A percentile compares a stretch with the other conserved stretches of the same genome.
Conservation (phyloP, 2,329 filamentous ascomycete genomes). For the Coniosporium uncinatum region DNA sequence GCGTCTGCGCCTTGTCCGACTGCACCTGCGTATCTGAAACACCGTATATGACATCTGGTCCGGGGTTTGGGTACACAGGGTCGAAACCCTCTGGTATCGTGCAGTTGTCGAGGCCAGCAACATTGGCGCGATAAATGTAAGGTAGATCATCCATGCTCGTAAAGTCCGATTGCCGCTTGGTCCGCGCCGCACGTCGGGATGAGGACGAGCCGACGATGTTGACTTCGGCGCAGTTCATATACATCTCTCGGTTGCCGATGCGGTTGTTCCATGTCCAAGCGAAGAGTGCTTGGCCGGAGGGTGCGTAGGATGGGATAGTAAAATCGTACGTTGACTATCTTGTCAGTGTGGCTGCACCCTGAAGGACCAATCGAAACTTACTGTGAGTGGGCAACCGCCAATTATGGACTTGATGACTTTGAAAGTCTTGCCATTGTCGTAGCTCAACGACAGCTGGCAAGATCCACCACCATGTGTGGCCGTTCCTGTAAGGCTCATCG, state of each 20-base stretch:
- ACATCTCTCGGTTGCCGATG: constrained; percentile 76
- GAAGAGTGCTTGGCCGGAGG: constrained; percentile 56
- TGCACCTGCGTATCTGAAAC: neutral
- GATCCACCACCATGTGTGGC: constrained; percentile 62
- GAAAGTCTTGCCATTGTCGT: constrained; percentile 65
- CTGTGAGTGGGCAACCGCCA: constrained; percentile 46
- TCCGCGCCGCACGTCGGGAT: constrained; percentile 9
- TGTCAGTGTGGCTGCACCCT: too few species aligned
- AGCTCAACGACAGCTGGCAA: constrained; percentile 71
- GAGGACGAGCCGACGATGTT: constrained; percentile 39
- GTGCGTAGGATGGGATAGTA: constrained; percentile 57
- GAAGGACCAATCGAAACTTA: constrained; percentile 11
- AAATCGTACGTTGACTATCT: constrained; percentile 53
- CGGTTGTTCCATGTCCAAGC: constrained; percentile 70
- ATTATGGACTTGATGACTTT: constrained; percentile 61
- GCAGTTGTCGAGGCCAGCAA: constrained; percentile 32
- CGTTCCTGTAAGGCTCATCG: constrained; percentile 57
- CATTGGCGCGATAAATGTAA: constrained; percentile 35
- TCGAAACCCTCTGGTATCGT: constrained; percentile 26
- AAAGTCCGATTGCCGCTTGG: constrained; percentile 10
- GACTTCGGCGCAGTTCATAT: constrained; percentile 79
- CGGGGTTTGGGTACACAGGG: constrained; percentile 33
- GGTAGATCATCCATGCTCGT: constrained; percentile 25
- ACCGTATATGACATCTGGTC: constrained; percentile 29
- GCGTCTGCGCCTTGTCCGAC: neutral